Evolutionary conservation across 306 rosid species (phyloP), one percentile per base, ranked within the genome.

Genomic region (Vigna nakashimae): DNA sequence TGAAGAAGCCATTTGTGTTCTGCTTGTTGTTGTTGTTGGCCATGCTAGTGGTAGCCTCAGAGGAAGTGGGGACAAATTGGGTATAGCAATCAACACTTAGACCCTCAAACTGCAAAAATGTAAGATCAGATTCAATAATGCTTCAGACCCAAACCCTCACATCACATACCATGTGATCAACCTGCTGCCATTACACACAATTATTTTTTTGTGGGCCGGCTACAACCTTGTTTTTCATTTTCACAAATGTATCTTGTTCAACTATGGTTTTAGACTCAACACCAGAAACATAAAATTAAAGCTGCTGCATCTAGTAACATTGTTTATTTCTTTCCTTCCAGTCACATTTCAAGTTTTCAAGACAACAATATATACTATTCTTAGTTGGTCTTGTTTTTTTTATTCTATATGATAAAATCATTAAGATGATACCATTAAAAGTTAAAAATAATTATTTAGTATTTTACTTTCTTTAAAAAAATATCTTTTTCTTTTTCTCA

Each of bases 111-210:
- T 64, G 69, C 49, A 64, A 15, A n/a, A 15, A 64, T 64, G 49
- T 34, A 64, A 64, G 16, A 64, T 64, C 69, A 64, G 16, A 64
- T 64, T 64, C 69, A 64, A 64, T 38, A 36, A 64, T 38, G 16
- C 9, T 64, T 36, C 4, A 64, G 50, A 64, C 1, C 8, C 22
- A 30, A 17, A 7, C 66, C 66, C 2, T 62, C 46, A 32, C 68
- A 62, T 62, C 68, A 32, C 68, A 62, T 34, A 62, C 68, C 68
- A 62, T 62, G 68, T 62, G 68, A 62, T 62, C 68, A 15, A 62
- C 68, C 68, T 62, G 68, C 68, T 62, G 68, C 68, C 7, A 6
- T 30, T 62, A 14, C 46, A 30, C 16, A 1, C 68, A 62, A 32
- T 32, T 15, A 62, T 62, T 32, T 60, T 26, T 62, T 2, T 59